phyloP scores from a whole-genome alignment of 2,329 filamentous ascomycete species.

The Fusarium temperatum region DNA sequence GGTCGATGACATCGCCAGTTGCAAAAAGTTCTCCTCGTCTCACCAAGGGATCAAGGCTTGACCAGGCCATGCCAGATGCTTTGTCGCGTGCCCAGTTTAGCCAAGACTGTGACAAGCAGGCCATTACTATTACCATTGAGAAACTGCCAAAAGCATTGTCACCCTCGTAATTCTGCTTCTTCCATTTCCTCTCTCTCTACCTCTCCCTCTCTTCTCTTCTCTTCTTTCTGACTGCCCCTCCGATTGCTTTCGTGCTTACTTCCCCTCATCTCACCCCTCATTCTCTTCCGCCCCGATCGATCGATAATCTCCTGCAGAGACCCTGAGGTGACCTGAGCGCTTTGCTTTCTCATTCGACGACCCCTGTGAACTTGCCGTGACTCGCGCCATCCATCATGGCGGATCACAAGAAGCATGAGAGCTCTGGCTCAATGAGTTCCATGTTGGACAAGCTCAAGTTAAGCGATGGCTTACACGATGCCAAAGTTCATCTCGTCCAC shows the following conservation, averaged over 20 bases:
- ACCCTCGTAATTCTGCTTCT: background rate
- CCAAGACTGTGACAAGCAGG: constrained; percentile 6
- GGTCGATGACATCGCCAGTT: constrained; percentile 25
- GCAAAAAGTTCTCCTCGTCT: background rate
- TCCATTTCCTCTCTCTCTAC: background rate
- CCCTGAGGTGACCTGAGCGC: background rate
- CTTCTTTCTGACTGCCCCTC: constrained; percentile 5
- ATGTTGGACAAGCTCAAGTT: constrained; percentile 59
- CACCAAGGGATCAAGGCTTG: constrained; percentile 3
- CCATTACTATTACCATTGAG: background rate
- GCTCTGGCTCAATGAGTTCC: constrained; percentile 24
- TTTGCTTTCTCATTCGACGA: constrained; percentile 3
- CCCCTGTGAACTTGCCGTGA: background rate
- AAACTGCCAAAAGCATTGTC: constrained; percentile 7
- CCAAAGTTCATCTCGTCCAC: constrained; percentile 65
- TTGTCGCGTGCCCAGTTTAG: constrained; percentile 30
- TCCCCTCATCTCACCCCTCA: constrained; percentile 20
- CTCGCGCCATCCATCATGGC: constrained; percentile 45
- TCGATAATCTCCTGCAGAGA: constrained; percentile 4
- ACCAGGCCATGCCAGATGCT: background rate
- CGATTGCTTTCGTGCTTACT: background rate
- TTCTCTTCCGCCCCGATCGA: background rate
- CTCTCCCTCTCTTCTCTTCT: background rate
- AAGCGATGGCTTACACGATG: constrained; percentile 64
- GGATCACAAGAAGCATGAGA: constrained; percentile 29